Base-by-base conservation (phyloP, 805 yeast genomes). In the Pichia phayaonensis region DNA sequence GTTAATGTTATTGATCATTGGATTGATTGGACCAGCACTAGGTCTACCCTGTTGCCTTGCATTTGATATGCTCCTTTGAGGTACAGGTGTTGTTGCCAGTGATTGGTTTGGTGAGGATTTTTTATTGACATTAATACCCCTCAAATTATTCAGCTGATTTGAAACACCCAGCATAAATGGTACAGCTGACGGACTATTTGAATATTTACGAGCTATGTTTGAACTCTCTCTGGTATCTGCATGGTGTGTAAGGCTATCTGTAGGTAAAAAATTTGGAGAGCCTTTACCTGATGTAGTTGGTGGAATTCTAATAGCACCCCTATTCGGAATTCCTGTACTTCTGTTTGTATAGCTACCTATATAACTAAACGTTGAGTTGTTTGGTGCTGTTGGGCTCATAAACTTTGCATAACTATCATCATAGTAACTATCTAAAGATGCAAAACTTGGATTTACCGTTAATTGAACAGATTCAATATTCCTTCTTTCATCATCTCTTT, bases 371-470 rank as follows among this genome's bases (percentile, higher is more conserved):
- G 27, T 27, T 23, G 42, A 38, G 12, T 23, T 36, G 18, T 20
- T 21, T 18, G 31, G 13, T 8, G 34, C 22, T 12, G 51, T 22
- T 1, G 48, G 48, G 13, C 42, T 40, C 42, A 55, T 39, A 31
- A 52, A 55, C n/a, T 46, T 52, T 8, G 51, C 45, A 23, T 54
- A 52, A 2, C 59, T 54, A 41, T 60, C 63, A 44, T 61, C 72
- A 60, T 83, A 81, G 52, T 78, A 75, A 61, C 90, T 81, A 59
- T 83, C 90, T 60, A 86, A 68, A 0, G 90, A 84, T 1, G 92
- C 92, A 71, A 84, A 84, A 54, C 90, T 83, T 41, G 86, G 86
- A 54, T 80, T 83, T 16, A 83, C 55, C 2, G 54, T 42, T 21
- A 49, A 27, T 12, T 55, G 46, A 2, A 47, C 56, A 12, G 54